phyloP scores from a whole-genome alignment of 164 flowering plant genomes.

The Vitis riparia region DNA sequence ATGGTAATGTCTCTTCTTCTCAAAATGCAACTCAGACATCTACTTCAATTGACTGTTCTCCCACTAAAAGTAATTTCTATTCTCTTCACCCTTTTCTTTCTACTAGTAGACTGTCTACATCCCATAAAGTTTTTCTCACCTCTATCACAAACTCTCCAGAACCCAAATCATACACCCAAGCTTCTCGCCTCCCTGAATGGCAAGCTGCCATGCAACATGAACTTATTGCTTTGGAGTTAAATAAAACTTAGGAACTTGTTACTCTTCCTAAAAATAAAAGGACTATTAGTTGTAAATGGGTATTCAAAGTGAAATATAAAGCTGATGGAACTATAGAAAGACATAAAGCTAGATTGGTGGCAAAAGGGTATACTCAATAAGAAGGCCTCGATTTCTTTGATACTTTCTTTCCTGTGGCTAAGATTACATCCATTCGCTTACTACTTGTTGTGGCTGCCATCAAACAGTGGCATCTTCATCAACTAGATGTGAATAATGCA shows the following conservation, averaged over 20 bases:
- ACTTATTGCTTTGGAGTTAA: neutral
- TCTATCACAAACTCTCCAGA: neutral
- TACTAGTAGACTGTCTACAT: too few relatives aligned
- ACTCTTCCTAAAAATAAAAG: neutral
- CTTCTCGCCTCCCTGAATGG: neutral
- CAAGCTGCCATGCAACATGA: conserved; percentile 5
- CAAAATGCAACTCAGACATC: too few relatives aligned
- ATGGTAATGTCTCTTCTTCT: neutral
- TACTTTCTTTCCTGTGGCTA: neutral
- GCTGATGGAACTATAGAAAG: conserved; percentile 4
- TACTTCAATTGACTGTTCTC: too few relatives aligned
- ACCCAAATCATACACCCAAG: neutral
- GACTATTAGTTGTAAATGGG: conserved; percentile 5
- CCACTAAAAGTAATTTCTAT: too few relatives aligned
- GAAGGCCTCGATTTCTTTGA: conserved; percentile 6
- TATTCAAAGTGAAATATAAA: conserved; percentile 7
- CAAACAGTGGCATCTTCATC: neutral
- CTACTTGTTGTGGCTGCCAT: neutral
- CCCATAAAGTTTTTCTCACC: neutral
- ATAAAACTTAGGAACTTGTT: conserved; percentile 7
- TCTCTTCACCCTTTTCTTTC: too few relatives aligned
- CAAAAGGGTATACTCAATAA: conserved; percentile 8
- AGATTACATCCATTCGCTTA: neutral
- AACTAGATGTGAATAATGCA: conserved; percentile 2
- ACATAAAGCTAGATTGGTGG: conserved; percentile 5